Evolutionary conservation across 768 basidiomycete species (phyloP).

Genomic region (Leccinum broughii): DNA sequence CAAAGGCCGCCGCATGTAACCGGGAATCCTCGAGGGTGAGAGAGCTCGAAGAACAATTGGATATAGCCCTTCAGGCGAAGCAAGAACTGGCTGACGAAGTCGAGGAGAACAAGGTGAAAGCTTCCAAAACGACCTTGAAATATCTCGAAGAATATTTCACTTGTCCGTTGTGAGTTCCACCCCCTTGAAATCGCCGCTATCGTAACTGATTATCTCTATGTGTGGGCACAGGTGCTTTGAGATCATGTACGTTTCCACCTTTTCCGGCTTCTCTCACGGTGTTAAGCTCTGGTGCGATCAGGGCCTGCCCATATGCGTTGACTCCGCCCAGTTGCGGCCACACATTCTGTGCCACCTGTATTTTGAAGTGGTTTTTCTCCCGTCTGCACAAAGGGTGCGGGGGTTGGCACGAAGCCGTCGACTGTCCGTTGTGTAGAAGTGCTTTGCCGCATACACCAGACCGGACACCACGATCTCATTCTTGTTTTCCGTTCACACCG

Average conservation of each 20-base stretch:
- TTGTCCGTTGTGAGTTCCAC: conserved; percentile 56
- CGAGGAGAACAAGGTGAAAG: conserved; percentile 38
- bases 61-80: conserved; percentile 41
- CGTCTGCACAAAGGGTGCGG: conserved; percentile 63
- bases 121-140: conserved; percentile 40
- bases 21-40: conserved; percentile 38
- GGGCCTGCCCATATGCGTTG: conserved; percentile 57
- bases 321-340: conserved; percentile 62
- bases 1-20: conserved; percentile 27
- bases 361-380: conserved; percentile 70
- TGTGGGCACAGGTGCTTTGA: conserved; percentile 55
- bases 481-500: conserved; percentile 63
- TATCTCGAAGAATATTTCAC: conserved; percentile 64
- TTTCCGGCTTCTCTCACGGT: conserved; percentile 6
- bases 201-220: conserved; percentile 14
- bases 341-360: conserved; percentile 66
- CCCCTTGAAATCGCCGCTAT: conserved; percentile 2
- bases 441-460: conserved; percentile 53
- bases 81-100: conserved; percentile 42
- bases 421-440: conserved; percentile 67
- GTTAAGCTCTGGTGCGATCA: conserved; percentile 12
- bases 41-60: conserved; percentile 45
- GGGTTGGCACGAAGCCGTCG: conserved; percentile 65
- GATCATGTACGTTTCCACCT: conserved; percentile 41
- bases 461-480: conserved; percentile 46